Evolutionary conservation across 139 green algal species (phyloP).

Genomic region (Astrephomene gubernaculifera): DNA sequence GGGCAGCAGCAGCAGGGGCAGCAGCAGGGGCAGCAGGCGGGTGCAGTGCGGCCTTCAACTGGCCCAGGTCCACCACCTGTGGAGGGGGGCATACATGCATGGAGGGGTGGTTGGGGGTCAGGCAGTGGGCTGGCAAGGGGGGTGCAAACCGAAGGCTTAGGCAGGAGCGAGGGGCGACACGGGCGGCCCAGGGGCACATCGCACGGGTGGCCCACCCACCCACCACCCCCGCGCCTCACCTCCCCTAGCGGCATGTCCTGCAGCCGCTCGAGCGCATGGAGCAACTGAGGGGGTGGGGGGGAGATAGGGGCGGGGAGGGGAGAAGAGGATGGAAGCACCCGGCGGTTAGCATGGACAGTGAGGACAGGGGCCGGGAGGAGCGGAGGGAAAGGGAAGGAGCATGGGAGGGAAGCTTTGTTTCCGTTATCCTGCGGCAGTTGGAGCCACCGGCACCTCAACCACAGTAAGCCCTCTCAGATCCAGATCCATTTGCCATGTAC

Average conservation of each 20-base stretch:
- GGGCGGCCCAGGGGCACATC: background rate
- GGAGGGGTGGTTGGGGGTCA: background rate
- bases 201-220: background rate
- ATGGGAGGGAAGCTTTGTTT: no score
- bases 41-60: slow-evolving; percentile 22
- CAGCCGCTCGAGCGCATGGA: slow-evolving; percentile 34
- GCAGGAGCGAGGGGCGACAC: background rate
- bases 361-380: background rate
- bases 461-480: background rate
- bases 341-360: background rate
- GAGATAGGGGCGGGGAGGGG: background rate
- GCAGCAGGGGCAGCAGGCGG: background rate
- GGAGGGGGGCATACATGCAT: background rate
- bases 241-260: slow-evolving; percentile 13
- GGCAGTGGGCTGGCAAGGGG: background rate
- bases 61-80: slow-evolving; percentile 27
- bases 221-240: background rate
- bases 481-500: background rate
- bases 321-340: background rate
- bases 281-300: background rate
- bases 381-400: background rate
- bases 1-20: background rate
- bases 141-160: background rate
- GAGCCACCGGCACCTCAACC: background rate
- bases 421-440: no score